Evolutionary conservation across 1,139 yeast species (phyloP), one percentile per base, ranked within the genome.

Genomic region (Fermentozyma sake): DNA sequence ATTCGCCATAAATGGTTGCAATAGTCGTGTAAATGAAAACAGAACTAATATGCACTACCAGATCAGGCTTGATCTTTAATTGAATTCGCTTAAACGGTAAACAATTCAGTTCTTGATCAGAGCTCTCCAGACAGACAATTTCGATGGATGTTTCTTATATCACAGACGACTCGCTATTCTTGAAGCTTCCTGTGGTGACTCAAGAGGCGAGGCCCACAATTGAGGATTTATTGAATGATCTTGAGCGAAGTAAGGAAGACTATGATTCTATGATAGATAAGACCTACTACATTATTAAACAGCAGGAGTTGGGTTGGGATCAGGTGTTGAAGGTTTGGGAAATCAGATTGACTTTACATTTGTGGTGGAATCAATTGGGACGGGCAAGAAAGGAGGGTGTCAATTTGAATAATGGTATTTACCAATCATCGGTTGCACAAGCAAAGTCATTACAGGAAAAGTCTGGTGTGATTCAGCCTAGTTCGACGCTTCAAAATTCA

Each of bases 351-450:
- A 39, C 47, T 6, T 39, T 58, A n/a, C 49, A 50, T 11, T 29
- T 63, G 7, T 62, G 63, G 41, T 48, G 46, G 30, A 46, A 54
- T 32, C 53, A 53, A 21, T 43, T 62, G 13, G 37, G 38, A 1
- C 34, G 36, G 12, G 72, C 72, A 8, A 59, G 56, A 34, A 46
- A 48, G 18, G 72, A 66, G 37, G 69, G 68, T 9, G 48, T 61
- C 11, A 50, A 48, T 27, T 40, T 66, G 29, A 66, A 63, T 35
- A 63, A 65, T 34, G 48, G 52, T 3, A 44, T 66, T 18, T 66
- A 59, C 33, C n/a, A n/a, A n/a, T n/a, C n/a, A n/a, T n/a, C n/a
- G n/a, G n/a, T n/a, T n/a, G n/a, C n/a, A n/a, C n/a, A n/a, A n/a
- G n/a, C n/a, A n/a, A n/a, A n/a, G n/a, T n/a, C n/a, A n/a, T 33